Conservation (phyloP, 768 basidiomycete genomes). For the Sistotremastrum suecicum region DNA sequence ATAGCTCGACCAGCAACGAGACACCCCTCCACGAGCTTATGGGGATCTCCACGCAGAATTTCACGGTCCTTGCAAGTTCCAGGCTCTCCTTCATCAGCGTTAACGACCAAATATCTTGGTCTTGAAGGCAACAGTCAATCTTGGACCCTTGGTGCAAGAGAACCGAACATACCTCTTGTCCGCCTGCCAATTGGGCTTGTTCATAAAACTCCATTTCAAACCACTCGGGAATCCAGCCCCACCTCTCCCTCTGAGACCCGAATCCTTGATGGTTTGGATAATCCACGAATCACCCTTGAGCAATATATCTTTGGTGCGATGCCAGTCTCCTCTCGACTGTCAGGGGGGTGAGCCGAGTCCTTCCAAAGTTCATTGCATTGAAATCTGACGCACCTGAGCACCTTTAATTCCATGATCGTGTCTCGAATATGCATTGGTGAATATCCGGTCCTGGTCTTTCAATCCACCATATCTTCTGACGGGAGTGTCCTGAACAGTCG, state of each 20-base stretch:
- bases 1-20: conserved; percentile 92
- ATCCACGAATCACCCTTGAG: conserved; percentile 96
- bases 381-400: conserved; percentile 46
- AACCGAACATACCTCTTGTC: conserved; percentile 50
- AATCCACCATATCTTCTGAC: conserved; percentile 86
- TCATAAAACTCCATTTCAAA: conserved; percentile 98
- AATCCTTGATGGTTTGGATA: conserved; percentile 91
- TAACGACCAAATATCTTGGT: conserved; percentile 92
- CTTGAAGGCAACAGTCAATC: conserved; percentile 22
- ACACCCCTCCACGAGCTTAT: conserved; percentile 96
- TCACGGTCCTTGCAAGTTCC: conserved; percentile 99
- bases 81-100: conserved; percentile 97
- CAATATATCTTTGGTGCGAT: conserved; percentile 91
- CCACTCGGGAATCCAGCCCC: conserved; percentile 96
- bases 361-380: background rate
- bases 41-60: conserved; percentile 93
- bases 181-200: conserved; percentile 98
- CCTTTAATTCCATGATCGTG: conserved; percentile 93
- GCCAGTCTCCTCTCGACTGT: conserved; percentile 94
- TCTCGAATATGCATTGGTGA: conserved; percentile 77
- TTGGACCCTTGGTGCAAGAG: background rate
- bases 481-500: conserved; percentile 73
- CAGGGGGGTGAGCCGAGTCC: background rate
- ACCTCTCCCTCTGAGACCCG: conserved; percentile 87
- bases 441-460: conserved; percentile 89